phyloP scores from a whole-genome alignment of 2,329 filamentous ascomycete species.

The Curvularia sp. region DNA sequence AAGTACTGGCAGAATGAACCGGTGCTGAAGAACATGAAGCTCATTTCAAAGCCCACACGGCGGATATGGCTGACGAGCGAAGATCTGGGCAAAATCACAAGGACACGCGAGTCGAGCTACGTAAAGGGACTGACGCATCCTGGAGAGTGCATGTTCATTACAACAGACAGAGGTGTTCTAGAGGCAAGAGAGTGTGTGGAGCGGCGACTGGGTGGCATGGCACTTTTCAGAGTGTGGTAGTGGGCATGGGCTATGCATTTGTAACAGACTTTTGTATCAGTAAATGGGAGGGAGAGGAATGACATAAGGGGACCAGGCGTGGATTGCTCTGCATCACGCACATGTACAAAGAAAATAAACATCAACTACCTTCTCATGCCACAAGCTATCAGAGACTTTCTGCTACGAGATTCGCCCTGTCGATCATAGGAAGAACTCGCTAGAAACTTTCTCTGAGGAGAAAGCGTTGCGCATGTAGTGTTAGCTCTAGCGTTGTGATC shows the following conservation, averaged over 20 bases:
- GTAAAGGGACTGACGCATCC: conserved; percentile 75
- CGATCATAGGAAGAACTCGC: neutral
- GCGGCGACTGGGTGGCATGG: conserved; percentile 78
- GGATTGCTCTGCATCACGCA: conserved; percentile 7
- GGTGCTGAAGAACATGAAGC: conserved; percentile 70
- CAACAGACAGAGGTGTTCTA: conserved; percentile 77
- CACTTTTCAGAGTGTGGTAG: conserved; percentile 71
- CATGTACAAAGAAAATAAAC: conserved; percentile 10
- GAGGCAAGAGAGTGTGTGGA: conserved; percentile 84
- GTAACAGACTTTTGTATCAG: conserved; percentile 16
- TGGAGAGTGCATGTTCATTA: conserved; percentile 83
- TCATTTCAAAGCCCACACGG: conserved; percentile 78
- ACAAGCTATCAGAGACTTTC: neutral
- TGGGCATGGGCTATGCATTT: conserved; percentile 8
- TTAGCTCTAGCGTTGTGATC: neutral
- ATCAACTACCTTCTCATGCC: conserved; percentile 7
- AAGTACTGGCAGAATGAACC: conserved; percentile 89
- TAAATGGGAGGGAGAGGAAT: conserved; percentile 4
- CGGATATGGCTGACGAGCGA: conserved; percentile 69
- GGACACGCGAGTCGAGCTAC: conserved; percentile 70
- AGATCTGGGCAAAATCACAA: conserved; percentile 69
- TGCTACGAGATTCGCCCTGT: neutral
- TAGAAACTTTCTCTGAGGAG: neutral
- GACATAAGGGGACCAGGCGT: conserved; percentile 3
- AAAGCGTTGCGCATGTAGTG: neutral